Conservation (phyloP, 2,329 filamentous ascomycete genomes). For the Penicillium sp. region DNA sequence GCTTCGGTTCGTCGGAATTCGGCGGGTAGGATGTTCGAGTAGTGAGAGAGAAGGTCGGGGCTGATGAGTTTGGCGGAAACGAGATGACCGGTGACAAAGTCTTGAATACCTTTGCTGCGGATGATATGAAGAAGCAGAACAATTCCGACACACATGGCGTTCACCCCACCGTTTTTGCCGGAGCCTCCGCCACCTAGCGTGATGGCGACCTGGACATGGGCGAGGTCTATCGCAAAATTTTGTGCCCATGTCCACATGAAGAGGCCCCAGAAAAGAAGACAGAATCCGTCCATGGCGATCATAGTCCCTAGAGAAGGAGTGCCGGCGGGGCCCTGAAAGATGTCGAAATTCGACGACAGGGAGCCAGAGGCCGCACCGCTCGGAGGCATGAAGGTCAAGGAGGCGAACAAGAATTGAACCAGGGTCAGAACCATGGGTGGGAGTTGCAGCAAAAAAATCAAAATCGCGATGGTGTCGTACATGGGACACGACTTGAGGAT, state of each 20-base stretch:
- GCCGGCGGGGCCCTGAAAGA: conserved; percentile 80
- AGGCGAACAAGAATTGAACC: conserved; percentile 87
- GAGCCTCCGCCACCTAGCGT: conserved; percentile 74
- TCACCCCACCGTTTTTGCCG: conserved; percentile 45
- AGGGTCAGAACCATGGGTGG: conserved; percentile 81
- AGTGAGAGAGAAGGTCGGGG: conserved; percentile 41
- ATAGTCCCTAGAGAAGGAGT: conserved; percentile 83
- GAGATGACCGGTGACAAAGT: conserved; percentile 47
- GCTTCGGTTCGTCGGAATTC: conserved; percentile 42
- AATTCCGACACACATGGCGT: conserved; percentile 43
- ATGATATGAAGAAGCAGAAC: conserved; percentile 45
- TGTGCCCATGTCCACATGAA: conserved; percentile 83
- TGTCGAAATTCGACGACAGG: conserved; percentile 76
- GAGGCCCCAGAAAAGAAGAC: conserved; percentile 73
- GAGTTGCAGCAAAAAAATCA: conserved; percentile 90
- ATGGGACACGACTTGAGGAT: conserved; percentile 86
- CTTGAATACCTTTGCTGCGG: conserved; percentile 45
- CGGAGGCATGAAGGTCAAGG: conserved; percentile 85
- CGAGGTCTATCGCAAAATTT: conserved; percentile 80
- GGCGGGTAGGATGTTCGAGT: conserved; percentile 40
- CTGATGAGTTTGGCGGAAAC: conserved; percentile 43
- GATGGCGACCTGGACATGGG: conserved; percentile 88
- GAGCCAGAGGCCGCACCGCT: conserved; percentile 69
- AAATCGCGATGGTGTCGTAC: conserved; percentile 90
- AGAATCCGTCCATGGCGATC: conserved; percentile 74